Evolutionary conservation across 108 stramenopile species (phyloP).

Genomic region (Mayamaea pseudoterrestris): DNA sequence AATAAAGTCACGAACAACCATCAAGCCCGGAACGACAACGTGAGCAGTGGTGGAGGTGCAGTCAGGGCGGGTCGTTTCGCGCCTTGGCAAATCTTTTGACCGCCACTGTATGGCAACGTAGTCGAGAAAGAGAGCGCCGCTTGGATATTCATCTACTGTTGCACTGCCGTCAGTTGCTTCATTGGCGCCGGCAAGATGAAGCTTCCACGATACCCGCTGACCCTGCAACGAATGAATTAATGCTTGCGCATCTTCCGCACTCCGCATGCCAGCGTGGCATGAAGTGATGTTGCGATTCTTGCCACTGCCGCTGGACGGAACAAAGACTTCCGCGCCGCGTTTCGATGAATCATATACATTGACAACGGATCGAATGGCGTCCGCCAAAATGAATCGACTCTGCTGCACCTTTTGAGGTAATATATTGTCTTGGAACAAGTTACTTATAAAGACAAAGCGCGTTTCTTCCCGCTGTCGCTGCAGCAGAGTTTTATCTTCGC

Average conservation of each 20-base stretch:
- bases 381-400: conserved; percentile 8
- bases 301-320: conserved; percentile 9
- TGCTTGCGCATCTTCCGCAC: conserved; percentile 30
- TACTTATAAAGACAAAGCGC: conserved; percentile 60
- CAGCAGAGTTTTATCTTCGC: conserved; percentile 7
- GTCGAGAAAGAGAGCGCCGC: conserved; percentile 58
- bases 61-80: conserved; percentile 53
- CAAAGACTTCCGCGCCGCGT: conserved; percentile 32
- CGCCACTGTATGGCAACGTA: conserved; percentile 49
- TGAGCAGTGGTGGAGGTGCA: conserved; percentile 67
- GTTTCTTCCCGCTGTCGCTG: conserved; percentile 29
- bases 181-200: not conserved
- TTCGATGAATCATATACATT: conserved; percentile 30
- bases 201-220: conserved; percentile 17
- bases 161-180: conserved; percentile 2
- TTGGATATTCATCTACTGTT: too few relatives aligned
- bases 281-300: too few relatives aligned
- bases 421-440: conserved; percentile 13
- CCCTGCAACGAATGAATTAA: conserved; percentile 47
- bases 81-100: conserved; percentile 19
- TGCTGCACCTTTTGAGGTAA: conserved; percentile 8
- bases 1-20: conserved; percentile 43
- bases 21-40: conserved; percentile 52
- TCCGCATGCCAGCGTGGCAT: conserved; percentile 44
- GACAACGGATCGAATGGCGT: conserved; percentile 24